A percentile compares a stretch with the other conserved stretches of the same genome.
These are phyloP conservation scores for Pichia sp. DNA, from an alignment of 1,139 yeast genomes.

Conservation along the genomic window DNA sequence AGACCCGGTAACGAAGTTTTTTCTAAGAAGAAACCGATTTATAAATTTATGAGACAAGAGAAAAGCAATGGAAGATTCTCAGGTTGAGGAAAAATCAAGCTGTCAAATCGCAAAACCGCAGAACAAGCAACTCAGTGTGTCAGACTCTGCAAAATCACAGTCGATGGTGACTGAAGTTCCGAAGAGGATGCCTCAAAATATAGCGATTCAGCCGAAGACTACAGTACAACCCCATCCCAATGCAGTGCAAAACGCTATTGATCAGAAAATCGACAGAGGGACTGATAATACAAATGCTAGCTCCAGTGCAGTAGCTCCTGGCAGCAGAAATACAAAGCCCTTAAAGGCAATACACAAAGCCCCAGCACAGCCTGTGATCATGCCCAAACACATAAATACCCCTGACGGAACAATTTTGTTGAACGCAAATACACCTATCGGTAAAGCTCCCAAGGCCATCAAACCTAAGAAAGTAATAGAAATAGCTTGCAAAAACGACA, in stretches of 20 bases:
- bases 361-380: neutral
- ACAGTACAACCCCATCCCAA: neutral
- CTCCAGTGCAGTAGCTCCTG: neutral
- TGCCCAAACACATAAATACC: slow-evolving; percentile 12
- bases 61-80: slow-evolving; percentile 3
- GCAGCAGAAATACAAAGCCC: neutral
- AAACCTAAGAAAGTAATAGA: neutral
- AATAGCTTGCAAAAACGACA: neutral
- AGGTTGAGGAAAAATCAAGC: slow-evolving; percentile 4
- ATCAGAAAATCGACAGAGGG: neutral
- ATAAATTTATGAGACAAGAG: neutral
- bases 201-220: neutral
- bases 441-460: slow-evolving; percentile 1
- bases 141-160: neutral
- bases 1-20: neutral
- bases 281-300: neutral
- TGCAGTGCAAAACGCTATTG: neutral
- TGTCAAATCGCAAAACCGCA: neutral
- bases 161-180: neutral
- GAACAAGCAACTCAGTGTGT: neutral
- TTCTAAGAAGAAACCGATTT: neutral
- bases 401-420: slow-evolving; percentile 11
- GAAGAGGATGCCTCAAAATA: neutral
- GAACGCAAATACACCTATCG: neutral
- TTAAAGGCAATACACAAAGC: neutral